Evolutionary conservation across 1,139 yeast genomes (phyloP).

Genomic region (Debaryomyces fabryi): DNA sequence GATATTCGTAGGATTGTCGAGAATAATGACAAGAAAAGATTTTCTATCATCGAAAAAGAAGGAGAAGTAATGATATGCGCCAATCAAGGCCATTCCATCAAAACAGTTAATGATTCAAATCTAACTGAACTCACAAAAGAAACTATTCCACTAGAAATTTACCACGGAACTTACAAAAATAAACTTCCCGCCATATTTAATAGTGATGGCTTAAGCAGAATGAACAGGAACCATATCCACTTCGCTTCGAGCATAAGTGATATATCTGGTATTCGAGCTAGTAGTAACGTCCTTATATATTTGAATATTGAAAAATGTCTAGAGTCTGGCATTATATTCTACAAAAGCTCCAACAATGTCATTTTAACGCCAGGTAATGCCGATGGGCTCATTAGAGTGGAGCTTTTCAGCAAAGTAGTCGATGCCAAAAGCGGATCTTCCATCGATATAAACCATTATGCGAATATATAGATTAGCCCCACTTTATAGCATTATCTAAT

Average conservation of each 20-base stretch:
- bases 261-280: slow-evolving; percentile 73
- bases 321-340: slow-evolving; percentile 54
- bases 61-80: slow-evolving; percentile 63
- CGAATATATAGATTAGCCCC: neutral
- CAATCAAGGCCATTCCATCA: slow-evolving; percentile 86
- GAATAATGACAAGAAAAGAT: slow-evolving; percentile 72
- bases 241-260: slow-evolving; percentile 44
- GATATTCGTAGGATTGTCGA: slow-evolving; percentile 67
- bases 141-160: slow-evolving; percentile 38
- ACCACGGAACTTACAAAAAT: slow-evolving; percentile 78
- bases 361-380: slow-evolving; percentile 65
- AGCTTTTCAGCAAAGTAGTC: slow-evolving; percentile 46
- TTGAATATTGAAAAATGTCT: slow-evolving; percentile 56
- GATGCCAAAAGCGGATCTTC: slow-evolving; percentile 19
- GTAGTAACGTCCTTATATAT: slow-evolving; percentile 62
- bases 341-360: slow-evolving; percentile 71
- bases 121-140: slow-evolving; percentile 30
- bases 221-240: slow-evolving; percentile 86
- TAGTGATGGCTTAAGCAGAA: slow-evolving; percentile 61
- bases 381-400: slow-evolving; percentile 52
- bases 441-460: neutral
- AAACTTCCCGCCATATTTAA: slow-evolving; percentile 53
- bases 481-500: neutral
- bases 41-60: slow-evolving; percentile 38
- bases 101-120: slow-evolving; percentile 43